Conservation (phyloP, 768 basidiomycete species). For the Russula griseocarnosa region DNA sequence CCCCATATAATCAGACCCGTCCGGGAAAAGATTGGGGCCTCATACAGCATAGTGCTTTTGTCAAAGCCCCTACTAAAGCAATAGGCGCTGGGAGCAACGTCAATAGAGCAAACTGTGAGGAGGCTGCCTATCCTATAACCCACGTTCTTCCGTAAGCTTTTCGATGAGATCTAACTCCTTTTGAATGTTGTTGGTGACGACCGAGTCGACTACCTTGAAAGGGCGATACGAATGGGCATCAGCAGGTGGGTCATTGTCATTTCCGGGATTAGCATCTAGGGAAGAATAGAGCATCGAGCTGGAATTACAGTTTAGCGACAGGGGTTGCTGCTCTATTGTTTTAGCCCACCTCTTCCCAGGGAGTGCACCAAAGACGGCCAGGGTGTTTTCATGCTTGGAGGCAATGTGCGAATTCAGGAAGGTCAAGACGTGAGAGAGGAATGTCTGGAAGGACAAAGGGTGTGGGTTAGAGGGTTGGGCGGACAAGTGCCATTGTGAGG, state of each 20-base stretch:
- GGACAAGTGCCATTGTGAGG: conserved; percentile 80
- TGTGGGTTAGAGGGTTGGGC: conserved; percentile 45
- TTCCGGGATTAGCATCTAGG: conserved; percentile 43
- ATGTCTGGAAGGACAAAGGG: conserved; percentile 61
- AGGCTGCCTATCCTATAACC: conserved; percentile 17
- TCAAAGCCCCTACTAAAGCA: conserved; percentile 82
- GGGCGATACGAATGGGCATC: conserved; percentile 83
- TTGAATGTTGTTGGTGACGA: conserved; percentile 57
- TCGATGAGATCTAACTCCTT: conserved; percentile 55
- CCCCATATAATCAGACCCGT: conserved; percentile 34
- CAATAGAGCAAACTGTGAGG: conserved; percentile 23
- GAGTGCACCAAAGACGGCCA: conserved; percentile 89
- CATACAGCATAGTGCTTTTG: conserved; percentile 89
- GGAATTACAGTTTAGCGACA: conserved; percentile 11
- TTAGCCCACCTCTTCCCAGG: conserved; percentile 69
- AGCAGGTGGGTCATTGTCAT: conserved; percentile 37
- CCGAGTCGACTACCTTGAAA: conserved; percentile 72
- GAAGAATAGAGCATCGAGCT: conserved; percentile 80
- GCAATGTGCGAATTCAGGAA: conserved; percentile 94
- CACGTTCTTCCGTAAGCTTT: conserved; percentile 51
- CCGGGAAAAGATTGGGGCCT: conserved; percentile 1
- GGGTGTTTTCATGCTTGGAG: conserved; percentile 82
- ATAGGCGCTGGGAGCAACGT: conserved; percentile 45
- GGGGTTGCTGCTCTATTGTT: neutral
- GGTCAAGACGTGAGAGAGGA: conserved; percentile 81